These are phyloP conservation scores for Phaeoacremonium minimum DNA, from an alignment of 2,329 filamentous ascomycete genomes.

Conservation along the genomic window DNA sequence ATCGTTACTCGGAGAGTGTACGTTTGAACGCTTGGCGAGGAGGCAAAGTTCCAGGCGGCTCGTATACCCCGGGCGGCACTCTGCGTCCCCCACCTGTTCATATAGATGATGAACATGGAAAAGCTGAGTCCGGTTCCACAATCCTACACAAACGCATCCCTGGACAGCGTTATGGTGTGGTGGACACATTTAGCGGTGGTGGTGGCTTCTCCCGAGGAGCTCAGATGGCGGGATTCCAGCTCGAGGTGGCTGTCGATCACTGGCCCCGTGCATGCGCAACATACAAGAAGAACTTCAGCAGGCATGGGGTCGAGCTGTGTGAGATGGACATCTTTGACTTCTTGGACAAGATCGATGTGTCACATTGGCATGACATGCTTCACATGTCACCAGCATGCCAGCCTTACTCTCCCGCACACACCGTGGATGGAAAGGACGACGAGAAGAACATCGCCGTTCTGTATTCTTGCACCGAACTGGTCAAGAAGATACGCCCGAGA, in stretches of 20 bases:
- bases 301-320: constrained; percentile 42
- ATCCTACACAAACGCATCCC: constrained; percentile 6
- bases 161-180: constrained; percentile 57
- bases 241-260: constrained; percentile 63
- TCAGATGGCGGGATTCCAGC: constrained; percentile 46
- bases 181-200: constrained; percentile 69
- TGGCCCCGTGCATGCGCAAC: constrained; percentile 51
- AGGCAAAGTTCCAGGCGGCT: constrained; percentile 30
- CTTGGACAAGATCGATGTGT: constrained; percentile 23
- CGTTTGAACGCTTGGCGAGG: constrained; percentile 32
- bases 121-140: background rate
- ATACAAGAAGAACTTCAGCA: constrained; percentile 55
- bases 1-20: constrained; percentile 16
- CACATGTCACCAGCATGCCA: constrained; percentile 79
- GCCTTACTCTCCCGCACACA: constrained; percentile 70
- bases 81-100: constrained; percentile 12
- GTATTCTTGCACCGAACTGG: constrained; percentile 47
- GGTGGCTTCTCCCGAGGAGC: constrained; percentile 69
- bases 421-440: constrained; percentile 51
- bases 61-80: constrained; percentile 23
- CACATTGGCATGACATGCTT: constrained; percentile 56
- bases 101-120: constrained; percentile 11
- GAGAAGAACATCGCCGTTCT: constrained; percentile 62
- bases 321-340: constrained; percentile 45
- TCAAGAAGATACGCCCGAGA: constrained; percentile 57